phyloP scores from a whole-genome alignment of 2,329 filamentous ascomycete genomes.

The Xylaria sp. region DNA sequence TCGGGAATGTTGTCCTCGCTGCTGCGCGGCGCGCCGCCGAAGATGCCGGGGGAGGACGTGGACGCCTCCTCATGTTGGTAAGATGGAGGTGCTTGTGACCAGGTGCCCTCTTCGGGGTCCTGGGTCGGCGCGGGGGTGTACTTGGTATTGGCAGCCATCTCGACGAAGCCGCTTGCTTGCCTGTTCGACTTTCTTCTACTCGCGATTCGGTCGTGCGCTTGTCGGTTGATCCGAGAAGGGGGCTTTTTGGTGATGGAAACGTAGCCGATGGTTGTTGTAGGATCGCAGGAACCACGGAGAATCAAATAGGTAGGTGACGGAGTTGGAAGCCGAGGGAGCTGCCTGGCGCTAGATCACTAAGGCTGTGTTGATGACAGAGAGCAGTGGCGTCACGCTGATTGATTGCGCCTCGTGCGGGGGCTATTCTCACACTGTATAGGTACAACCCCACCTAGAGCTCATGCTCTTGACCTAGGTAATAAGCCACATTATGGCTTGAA shows the following conservation, averaged over 20 bases:
- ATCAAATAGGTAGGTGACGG: conserved; percentile 13
- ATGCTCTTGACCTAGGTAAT: background rate
- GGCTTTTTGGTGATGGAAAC: no score
- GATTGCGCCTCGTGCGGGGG: conserved; percentile 1
- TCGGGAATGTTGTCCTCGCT: conserved; percentile 94
- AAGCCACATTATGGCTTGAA: conserved; percentile 23
- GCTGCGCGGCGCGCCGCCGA: conserved; percentile 74
- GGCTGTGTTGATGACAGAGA: conserved; percentile 22
- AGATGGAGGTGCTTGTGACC: conserved; percentile 78
- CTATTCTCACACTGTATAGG: background rate
- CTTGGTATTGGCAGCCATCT: conserved; percentile 81
- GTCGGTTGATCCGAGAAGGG: background rate
- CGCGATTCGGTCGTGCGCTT: conserved; percentile 16
- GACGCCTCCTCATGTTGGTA: conserved; percentile 71
- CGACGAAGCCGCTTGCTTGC: no score
- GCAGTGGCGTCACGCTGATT: conserved; percentile 30
- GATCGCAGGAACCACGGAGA: conserved; percentile 2
- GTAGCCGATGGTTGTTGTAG: conserved; percentile 13
- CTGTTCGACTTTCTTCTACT: no score
- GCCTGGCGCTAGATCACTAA: conserved; percentile 14
- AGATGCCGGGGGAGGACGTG: conserved; percentile 66
- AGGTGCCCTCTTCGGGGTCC: conserved; percentile 80
- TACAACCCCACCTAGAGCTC: background rate
- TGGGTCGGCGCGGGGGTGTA: conserved; percentile 86
- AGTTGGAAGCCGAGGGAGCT: conserved; percentile 27